Evolutionary conservation across 169 alveolate species (phyloP), one percentile per base, ranked within the genome.

Genomic region (Plasmodium fragile): DNA sequence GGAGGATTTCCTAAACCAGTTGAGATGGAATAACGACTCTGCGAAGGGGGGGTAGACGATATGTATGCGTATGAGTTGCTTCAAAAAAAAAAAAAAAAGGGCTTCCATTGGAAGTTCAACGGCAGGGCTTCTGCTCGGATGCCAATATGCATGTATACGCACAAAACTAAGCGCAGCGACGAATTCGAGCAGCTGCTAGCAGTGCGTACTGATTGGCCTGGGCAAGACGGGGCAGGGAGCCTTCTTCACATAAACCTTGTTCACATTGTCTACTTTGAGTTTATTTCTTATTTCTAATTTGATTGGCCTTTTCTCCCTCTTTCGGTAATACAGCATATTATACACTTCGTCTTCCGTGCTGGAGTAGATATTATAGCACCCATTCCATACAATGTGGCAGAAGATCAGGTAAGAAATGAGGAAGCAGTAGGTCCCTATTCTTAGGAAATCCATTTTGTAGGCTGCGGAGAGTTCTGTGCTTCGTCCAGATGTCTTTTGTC

Each of bases 221-320:
- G 94, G 94, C 28, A 91, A 71, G 65, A 91, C 92, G 71, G 94
- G 94, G 22, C 94, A 91, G 13, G 92, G 92, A 8, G 92, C 30
- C 49, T 18, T 41, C 80, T 91, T 91, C 36, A 81, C 34, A 72
- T 69, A 80, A 45, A 41, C 71, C 16, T 70, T 80, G 28, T 91
- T 65, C n/a, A 80, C 36, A 34, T 81, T 59, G 41, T 49, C 70
- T 36, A 91, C 52, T 22, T 65, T 79, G 36, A 81, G 45, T 22
- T 81, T 34, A 25, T 71, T 91, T 41, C 45, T 45, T 30, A 80
- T 45, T 80, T 71, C 94, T 18, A 69, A 70, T 53, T 91, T 91
- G n/a, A 71, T 43, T 2, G 83, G 25, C 73, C 73, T 80, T 4
- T 10, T 52, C 77, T 65, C 90, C 45, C 53, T 91, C 65, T 91